These are phyloP conservation scores for Rhizopus arrhizus DNA, from an alignment of 371 early-diverging fungal genomes.

Conservation along the genomic window DNA sequence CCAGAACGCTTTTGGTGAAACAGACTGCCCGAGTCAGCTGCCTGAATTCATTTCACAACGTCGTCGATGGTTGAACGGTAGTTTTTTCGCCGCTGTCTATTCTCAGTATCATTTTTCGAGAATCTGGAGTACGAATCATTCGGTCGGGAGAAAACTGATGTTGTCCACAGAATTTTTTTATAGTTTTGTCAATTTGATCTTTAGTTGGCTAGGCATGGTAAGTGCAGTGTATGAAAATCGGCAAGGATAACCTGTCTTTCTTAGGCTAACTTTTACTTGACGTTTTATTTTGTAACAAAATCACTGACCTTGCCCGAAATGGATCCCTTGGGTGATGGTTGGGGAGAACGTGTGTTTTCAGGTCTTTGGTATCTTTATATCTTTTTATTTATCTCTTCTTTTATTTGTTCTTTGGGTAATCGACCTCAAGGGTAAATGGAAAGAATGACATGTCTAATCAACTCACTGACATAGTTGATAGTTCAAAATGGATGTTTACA, in stretches of 20 bases:
- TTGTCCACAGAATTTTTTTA: slow-evolving; percentile 73
- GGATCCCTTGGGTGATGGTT: slow-evolving; percentile 72
- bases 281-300: slow-evolving; percentile 81
- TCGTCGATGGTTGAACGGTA: slow-evolving; percentile 77
- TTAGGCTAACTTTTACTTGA: slow-evolving; percentile 81
- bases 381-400: slow-evolving; percentile 72
- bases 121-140: slow-evolving; percentile 78
- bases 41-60: slow-evolving; percentile 72
- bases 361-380: slow-evolving; percentile 73
- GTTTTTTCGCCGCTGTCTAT: slow-evolving; percentile 72
- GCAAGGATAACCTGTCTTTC: neutral
- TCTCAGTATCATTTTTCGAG: slow-evolving; percentile 77
- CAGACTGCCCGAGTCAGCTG: slow-evolving; percentile 71
- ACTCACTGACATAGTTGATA: slow-evolving; percentile 21
- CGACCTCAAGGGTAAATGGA: slow-evolving; percentile 83
- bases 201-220: slow-evolving; percentile 82
- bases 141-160: slow-evolving; percentile 61
- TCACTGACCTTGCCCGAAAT: slow-evolving; percentile 52
- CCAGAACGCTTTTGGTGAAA: slow-evolving; percentile 69
- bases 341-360: slow-evolving; percentile 63
- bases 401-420: slow-evolving; percentile 90
- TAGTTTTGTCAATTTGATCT: slow-evolving; percentile 71
- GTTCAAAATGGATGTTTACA: slow-evolving; percentile 57
- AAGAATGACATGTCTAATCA: slow-evolving; percentile 35
- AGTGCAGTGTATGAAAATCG: slow-evolving; percentile 38